Percentiles rank a stretch among this genome's conserved stretches.
Evolutionary conservation across 495 filamentous ascomycete species (phyloP).

Genomic region (Neurospora intermedia): DNA sequence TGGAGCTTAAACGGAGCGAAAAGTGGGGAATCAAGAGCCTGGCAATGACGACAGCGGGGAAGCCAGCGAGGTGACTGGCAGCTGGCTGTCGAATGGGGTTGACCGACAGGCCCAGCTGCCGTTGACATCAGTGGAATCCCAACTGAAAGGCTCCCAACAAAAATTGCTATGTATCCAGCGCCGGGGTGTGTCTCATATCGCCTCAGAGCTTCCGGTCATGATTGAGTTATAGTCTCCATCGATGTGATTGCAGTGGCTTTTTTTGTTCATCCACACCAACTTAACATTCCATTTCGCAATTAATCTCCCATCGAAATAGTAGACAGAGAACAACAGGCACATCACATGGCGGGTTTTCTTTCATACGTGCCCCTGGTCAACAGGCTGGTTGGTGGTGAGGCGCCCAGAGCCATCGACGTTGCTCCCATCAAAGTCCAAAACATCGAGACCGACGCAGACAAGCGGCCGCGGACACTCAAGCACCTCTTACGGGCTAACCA

Average conservation of each 20-base stretch:
- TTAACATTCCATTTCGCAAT: not conserved
- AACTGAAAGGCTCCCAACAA: not conserved
- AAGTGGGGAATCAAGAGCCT: not conserved
- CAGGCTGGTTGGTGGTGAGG: constrained; percentile 24
- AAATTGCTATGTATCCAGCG: not conserved
- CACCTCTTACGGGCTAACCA: constrained; percentile 88
- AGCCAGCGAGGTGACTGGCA: not conserved
- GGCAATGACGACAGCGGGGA: not conserved
- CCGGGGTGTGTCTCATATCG: not conserved
- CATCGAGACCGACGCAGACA: constrained; percentile 69
- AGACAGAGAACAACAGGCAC: not conserved
- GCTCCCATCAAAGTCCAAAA: constrained; percentile 61
- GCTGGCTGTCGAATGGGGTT: not conserved
- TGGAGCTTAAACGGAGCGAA: not conserved
- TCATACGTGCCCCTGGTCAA: constrained; percentile 39
- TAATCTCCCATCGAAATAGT: not conserved
- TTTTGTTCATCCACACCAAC: not conserved
- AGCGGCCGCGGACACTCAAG: constrained; percentile 71
- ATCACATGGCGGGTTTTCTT: constrained; percentile 32
- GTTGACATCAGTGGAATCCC: not conserved
- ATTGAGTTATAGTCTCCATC: not conserved
- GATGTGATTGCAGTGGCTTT: not conserved
- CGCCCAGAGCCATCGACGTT: constrained; percentile 44
- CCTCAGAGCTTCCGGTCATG: not conserved
- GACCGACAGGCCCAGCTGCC: not conserved